A percentile compares a stretch with the other conserved stretches of the same genome.
phyloP scores from a whole-genome alignment of 2,329 filamentous ascomycete species.

The Colletotrichum paranaense region DNA sequence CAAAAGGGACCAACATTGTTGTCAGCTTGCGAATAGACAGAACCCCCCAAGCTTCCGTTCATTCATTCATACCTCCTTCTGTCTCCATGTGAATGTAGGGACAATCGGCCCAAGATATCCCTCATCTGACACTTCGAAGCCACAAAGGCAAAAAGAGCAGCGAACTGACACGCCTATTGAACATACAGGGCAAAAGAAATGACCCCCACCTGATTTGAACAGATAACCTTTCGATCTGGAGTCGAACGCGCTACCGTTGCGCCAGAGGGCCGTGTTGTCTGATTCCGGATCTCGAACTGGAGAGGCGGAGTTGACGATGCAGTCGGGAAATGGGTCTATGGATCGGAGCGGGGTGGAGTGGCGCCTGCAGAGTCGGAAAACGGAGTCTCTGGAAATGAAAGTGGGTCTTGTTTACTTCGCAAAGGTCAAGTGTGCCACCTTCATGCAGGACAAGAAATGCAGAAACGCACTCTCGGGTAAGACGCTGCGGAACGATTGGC shows the following conservation, averaged over 20 bases:
- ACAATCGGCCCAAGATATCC: too few species aligned
- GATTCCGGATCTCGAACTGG: neutral
- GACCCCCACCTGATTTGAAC: too few species aligned
- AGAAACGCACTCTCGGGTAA: neutral
- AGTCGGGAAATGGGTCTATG: rapidly evolving
- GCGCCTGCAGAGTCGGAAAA: neutral
- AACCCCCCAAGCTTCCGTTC: too few species aligned
- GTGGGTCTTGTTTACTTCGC: neutral
- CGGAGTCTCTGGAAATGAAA: neutral
- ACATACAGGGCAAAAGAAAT: too few species aligned
- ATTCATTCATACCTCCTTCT: too few species aligned
- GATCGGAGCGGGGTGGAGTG: neutral
- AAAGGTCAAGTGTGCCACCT: neutral
- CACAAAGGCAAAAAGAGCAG: too few species aligned
- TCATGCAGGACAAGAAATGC: neutral
- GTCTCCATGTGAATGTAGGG: too few species aligned
- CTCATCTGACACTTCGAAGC: too few species aligned
- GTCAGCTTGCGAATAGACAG: too few species aligned
- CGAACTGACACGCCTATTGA: too few species aligned
- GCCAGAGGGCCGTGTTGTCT: conserved; percentile 5
- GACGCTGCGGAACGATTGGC: neutral
- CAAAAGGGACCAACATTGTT: too few species aligned
- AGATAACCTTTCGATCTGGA: conserved; percentile 36
- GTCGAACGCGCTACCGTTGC: conserved; percentile 35
- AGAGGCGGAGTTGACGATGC: neutral